phyloP scores from a whole-genome alignment of 495 filamentous ascomycete genomes.

The Jackrogersella minutella region DNA sequence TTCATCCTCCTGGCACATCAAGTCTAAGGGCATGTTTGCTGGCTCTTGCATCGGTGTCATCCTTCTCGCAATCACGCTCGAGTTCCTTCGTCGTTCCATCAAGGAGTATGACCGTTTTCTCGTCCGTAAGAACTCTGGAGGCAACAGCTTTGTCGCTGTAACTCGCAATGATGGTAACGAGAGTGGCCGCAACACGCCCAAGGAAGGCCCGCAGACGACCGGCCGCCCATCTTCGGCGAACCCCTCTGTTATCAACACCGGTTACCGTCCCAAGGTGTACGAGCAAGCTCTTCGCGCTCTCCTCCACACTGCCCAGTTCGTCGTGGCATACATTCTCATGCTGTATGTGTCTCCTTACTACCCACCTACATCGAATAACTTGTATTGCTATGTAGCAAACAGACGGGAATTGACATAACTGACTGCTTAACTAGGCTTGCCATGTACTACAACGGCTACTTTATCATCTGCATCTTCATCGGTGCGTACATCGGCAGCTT shows the following conservation, averaged over 20 bases:
- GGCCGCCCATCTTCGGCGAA: neutral
- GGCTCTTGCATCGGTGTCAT: conserved; percentile 73
- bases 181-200: conserved; percentile 1
- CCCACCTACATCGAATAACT: neutral
- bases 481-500: conserved; percentile 67
- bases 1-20: conserved; percentile 67
- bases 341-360: conserved; percentile 45
- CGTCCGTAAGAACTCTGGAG: conserved; percentile 48
- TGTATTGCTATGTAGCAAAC: neutral
- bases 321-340: conserved; percentile 75
- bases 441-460: conserved; percentile 71
- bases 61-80: conserved; percentile 52
- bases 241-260: neutral
- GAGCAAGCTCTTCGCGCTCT: conserved; percentile 68
- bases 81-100: conserved; percentile 63
- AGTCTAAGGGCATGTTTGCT: conserved; percentile 66
- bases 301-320: conserved; percentile 71
- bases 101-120: conserved; percentile 72
- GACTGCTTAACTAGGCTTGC: conserved; percentile 35
- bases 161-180: conserved; percentile 5
- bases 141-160: conserved; percentile 37
- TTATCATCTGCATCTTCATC: conserved; percentile 68
- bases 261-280: conserved; percentile 56
- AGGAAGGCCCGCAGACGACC: neutral
- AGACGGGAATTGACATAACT: neutral